Evolutionary conservation across 2,329 filamentous ascomycete genomes (phyloP), one percentile per base, ranked within the genome.

Genomic region (Cordyceps militaris): DNA sequence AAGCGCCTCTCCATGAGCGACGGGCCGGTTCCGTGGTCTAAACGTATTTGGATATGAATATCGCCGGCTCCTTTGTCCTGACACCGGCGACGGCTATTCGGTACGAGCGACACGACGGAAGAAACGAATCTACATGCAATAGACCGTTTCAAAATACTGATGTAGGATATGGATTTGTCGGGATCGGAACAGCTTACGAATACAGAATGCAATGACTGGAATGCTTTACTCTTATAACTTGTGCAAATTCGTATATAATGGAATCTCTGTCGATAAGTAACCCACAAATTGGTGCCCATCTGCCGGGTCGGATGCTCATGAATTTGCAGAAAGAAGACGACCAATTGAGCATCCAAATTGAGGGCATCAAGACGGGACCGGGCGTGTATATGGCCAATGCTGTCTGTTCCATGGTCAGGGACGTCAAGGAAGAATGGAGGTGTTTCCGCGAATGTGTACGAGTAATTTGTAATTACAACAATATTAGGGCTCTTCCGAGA

Each of bases 41-140:
- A 32, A 32, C 36, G 56, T 16, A 26, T 58, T 13, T 58, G 56
- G 49, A 47, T n/a, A 9, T 57, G 14, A n/a, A 30, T 42, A 8
- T n/a, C 26, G 90, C 87, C 1, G 93, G 91, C 0, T 96, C 90
- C 3, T 99, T 99, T 73, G 88, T 96, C 66, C 81, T 99, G 50
- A 97, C 94, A 0, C 94, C 93, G 1, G 94, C 93, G 5, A 93
- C 95, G 23, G 94, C 95, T 14, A 79, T 99, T 50, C 84, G 95
- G 59, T 99, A 97, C 74, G 94, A 99, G 75, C 85, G 89, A 61
- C 86, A 97, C 68, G 94, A 99, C 70, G n/a, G n/a, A n/a, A n/a
- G 28, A 11, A 10, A 26, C 28, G 11, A 7, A 42, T 46, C 28
- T 40, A 55, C n/a, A 36, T 55, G n/a, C 9, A 21, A 21, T 28